Evolutionary conservation across 2,329 filamentous ascomycete species (phyloP), one percentile per base, ranked within the genome.

Genomic region (Pleomassaria siparia): DNA sequence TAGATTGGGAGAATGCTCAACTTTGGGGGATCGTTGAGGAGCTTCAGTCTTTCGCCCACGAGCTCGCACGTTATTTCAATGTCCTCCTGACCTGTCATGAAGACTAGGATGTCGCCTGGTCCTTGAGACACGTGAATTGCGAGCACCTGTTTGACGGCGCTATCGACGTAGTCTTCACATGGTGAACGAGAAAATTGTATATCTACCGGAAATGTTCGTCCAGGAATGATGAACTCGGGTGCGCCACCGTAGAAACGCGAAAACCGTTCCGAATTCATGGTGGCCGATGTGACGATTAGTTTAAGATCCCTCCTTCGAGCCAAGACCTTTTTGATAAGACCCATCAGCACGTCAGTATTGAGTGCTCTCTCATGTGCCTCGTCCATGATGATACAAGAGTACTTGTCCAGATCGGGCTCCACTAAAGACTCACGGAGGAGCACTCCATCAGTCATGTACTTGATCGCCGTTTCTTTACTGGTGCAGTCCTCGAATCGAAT

Each of bases 301-400:
- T 97, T 99, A 40, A 99, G 77, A 64, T 99, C 94, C 62, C 91
- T 83, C 50, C 95, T 83, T 43, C 92, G 81, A 53, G 92, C 87
- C 39, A 99, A 75, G 3, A 99, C 92, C 73, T 99, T 99, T 71
- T 97, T 99, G 75, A 99, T 92, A 22, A 99, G 75, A 0, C 94
- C 94, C 89, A 99, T 96, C 12, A 99, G 76, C 15, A 99, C 92
- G 70, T 99, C 94, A 0, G 94, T 99, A 65, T 99, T 97, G 41
- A 99, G 75, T 1, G 94, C 92, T 69, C 94, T 83, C 72, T 99
- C 94, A 79, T 99, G 94, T 4, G 94, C 95, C 75, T 99, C 94
- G 67, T 99, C 94, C 94, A 99, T 99, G 72, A 99, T 99, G 62
- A 99, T 91, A 68, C 91, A 96, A 12, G 92, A 96, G 69, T 99